These are phyloP conservation scores for Umbelopsis vinacea DNA, from an alignment of 192 early-diverging fungal species.

Conservation along the genomic window DNA sequence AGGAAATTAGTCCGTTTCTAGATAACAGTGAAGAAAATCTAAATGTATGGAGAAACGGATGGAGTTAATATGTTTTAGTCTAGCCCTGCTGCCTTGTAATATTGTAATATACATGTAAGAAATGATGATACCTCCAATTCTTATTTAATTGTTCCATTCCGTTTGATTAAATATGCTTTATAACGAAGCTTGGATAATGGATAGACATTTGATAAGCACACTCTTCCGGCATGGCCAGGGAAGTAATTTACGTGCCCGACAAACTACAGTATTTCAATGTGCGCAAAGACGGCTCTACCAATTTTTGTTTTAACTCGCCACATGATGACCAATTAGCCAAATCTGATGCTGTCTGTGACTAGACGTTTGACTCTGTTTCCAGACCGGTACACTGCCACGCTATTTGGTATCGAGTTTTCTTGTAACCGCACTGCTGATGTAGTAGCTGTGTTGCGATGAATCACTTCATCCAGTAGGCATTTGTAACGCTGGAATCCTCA, in stretches of 20 bases:
- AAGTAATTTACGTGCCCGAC: no score
- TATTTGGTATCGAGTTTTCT: not conserved
- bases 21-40: not conserved
- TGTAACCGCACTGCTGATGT: conserved; percentile 12
- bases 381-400: not conserved
- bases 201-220: no score
- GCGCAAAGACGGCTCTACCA: not conserved
- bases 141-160: not conserved
- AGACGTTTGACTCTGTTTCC: not conserved
- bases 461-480: not conserved
- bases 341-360: conserved; percentile 1
- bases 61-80: conserved; percentile 4
- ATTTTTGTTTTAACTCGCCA: not conserved
- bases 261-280: no score
- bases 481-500: no score
- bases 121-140: conserved; percentile 1
- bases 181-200: not conserved
- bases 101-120: conserved; percentile 3
- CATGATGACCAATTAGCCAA: conserved; percentile 17
- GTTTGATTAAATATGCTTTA: not conserved
- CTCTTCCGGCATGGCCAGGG: no score
- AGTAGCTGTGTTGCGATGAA: not conserved
- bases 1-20: not conserved
- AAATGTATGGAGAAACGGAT: conserved; percentile 9
- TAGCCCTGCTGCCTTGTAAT: not conserved